Base-by-base conservation (phyloP, 306 rosid species). In the Dryas octopetala region DNA sequence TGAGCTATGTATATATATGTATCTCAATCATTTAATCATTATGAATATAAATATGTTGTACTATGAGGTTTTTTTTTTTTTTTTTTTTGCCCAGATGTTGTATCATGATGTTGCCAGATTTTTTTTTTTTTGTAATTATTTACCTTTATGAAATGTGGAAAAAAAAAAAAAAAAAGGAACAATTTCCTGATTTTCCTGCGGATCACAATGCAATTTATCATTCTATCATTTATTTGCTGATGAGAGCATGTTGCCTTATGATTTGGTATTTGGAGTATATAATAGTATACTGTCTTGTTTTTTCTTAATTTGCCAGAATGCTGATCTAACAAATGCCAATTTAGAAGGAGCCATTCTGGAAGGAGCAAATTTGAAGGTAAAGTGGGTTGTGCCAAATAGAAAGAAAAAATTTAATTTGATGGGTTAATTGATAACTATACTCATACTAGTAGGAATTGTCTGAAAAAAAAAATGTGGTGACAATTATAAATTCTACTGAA, bases 341-440 rank as follows among this genome's bases (percentile, higher is more conserved):
- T 80, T 94, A 66, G 98, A 94, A 87, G 96, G 96, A 68, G 98
- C 97, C 62, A 77, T 77, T 77, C 83, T 94, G 28, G 97, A 91
- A 84, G 98, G 98, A 82, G 98, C 98, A 70, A 91, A 94, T 80
- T 85, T 94, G 59, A 94, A 94, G 98, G 98, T 94, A 87, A 74
- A 74, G 43, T 41, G 73, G 63, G 55, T 69, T 73, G 48, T 47
- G 51, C 23, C 17, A 75, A 28, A 53, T 7, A 60, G 12, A 49
- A 26, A 48, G 14, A 4, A 26, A 26, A 12, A 19, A 7, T 1
- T 3, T 50, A 16, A 6, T 51, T 14, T 51, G 19, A 68, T 23
- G 15, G 19, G 38, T 60, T 59, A 59, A 1, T 9, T 28, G 64
- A 60, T 23, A 26, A 60, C 5, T 28, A 19, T 57, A 57, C 64